Conservation (phyloP, 1,284 basidiomycete genomes). For the Sporisorium scitamineum region DNA sequence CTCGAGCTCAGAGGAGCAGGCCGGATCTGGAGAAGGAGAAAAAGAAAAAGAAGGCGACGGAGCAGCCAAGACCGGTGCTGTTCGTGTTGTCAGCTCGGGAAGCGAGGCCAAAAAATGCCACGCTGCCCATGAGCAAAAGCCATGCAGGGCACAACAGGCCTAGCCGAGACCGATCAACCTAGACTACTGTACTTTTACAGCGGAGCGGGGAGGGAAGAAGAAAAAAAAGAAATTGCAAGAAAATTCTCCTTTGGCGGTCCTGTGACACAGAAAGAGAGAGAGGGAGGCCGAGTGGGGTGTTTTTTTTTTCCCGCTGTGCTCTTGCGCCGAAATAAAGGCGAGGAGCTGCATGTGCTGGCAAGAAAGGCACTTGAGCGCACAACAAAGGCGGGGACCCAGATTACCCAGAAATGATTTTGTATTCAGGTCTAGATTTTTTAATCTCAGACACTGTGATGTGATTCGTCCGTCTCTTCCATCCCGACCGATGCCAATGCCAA, state of each 20-base stretch:
- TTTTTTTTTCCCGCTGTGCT: no score
- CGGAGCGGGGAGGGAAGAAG: not conserved
- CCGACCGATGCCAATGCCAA: no score
- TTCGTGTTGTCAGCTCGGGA: not conserved
- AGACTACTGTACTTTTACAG: not conserved
- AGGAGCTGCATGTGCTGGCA: not conserved
- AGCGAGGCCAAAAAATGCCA: not conserved
- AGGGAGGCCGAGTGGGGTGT: no score
- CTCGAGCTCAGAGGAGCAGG: not conserved
- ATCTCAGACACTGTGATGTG: conserved; percentile 14
- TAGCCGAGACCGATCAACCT: conserved; percentile 1
- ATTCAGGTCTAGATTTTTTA: conserved; percentile 27
- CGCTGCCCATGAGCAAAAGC: not conserved
- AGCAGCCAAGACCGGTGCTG: not conserved
- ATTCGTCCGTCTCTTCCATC: conserved; percentile 10
- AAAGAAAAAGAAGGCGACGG: not conserved
- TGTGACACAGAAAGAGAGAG: no score
- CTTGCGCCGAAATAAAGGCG: not conserved
- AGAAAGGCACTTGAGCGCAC: not conserved
- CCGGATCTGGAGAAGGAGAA: conserved; percentile 28
- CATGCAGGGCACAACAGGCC: not conserved
- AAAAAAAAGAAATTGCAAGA: not conserved
- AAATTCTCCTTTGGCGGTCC: not conserved
- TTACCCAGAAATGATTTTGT: conserved; percentile 15
- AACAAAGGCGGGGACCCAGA: conserved; percentile 29